These are phyloP conservation scores for Calonectria hongkongensis DNA, from an alignment of 2,329 filamentous ascomycete genomes.

Conservation along the genomic window DNA sequence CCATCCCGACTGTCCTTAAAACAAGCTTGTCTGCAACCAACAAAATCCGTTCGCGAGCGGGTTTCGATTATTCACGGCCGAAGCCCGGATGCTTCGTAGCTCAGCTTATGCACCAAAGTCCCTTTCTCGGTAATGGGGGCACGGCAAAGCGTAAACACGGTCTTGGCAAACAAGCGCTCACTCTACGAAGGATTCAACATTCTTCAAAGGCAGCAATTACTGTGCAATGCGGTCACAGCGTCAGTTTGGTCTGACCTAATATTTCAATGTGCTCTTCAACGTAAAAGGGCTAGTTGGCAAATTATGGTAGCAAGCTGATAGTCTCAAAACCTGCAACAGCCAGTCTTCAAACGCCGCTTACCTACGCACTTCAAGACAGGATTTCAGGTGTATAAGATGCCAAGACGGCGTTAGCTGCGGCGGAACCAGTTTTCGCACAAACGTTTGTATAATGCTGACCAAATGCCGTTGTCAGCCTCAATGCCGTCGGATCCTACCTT, in stretches of 20 bases:
- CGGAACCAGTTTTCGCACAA: not conserved
- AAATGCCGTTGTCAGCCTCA: not conserved
- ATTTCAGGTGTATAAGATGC: constrained; percentile 13
- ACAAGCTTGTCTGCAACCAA: not conserved
- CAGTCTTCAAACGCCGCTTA: not conserved
- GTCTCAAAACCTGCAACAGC: not conserved
- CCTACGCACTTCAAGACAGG: not conserved
- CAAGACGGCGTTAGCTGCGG: not conserved
- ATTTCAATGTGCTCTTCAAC: not conserved
- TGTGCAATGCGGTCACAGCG: not conserved
- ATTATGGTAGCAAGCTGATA: not conserved
- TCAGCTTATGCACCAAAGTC: not conserved
- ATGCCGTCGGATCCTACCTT: too few species aligned
- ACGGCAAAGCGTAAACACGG: not conserved
- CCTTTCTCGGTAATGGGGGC: not conserved
- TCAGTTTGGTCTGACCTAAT: not conserved
- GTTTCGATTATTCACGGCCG: not conserved
- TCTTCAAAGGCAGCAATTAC: not conserved
- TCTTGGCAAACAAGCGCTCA: not conserved
- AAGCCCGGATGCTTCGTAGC: not conserved
- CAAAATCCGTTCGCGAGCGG: not conserved
- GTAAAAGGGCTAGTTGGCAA: not conserved
- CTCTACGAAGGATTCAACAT: not conserved
- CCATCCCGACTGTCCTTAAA: not conserved
- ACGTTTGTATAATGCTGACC: not conserved